phyloP scores from a whole-genome alignment of 352 stramenopile species.

The Aphanomyces euteiches region DNA sequence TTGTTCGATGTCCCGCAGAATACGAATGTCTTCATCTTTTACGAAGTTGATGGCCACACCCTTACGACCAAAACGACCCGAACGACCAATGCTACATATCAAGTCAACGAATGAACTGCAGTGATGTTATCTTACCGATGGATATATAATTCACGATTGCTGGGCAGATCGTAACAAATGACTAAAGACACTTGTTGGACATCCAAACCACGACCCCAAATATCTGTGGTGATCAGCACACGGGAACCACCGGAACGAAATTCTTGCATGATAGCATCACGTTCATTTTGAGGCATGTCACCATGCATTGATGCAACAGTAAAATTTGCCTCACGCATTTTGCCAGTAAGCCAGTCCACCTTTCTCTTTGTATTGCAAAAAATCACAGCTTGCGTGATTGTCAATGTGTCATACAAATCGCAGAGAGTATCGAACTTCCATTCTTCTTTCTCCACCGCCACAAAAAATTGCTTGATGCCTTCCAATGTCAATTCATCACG shows the following conservation, averaged over 20 bases:
- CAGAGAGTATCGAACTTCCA: constrained; percentile 99
- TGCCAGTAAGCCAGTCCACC: constrained; percentile 94
- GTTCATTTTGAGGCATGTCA: constrained; percentile 94
- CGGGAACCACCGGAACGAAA: constrained; percentile 92
- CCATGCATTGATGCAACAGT: constrained; percentile 97
- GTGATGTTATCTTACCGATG: constrained; percentile 43
- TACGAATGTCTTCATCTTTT: constrained; percentile 92
- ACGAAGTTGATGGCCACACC: constrained; percentile 99
- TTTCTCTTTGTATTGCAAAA: constrained; percentile 99
- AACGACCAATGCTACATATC: constrained; percentile 89
- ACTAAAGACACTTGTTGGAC: constrained; percentile 97
- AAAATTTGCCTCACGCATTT: constrained; percentile 96
- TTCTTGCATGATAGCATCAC: constrained; percentile 95
- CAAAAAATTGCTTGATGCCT: constrained; percentile 98
- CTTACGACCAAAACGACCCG: constrained; percentile 95
- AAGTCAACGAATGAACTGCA: no score
- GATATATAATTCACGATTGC: constrained; percentile 96
- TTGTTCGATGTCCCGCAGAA: constrained; percentile 91
- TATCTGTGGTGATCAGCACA: constrained; percentile 97
- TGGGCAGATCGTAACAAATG: constrained; percentile 97
- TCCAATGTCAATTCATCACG: constrained; percentile 96
- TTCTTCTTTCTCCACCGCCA: constrained; percentile 97
- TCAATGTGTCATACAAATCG: constrained; percentile 98
- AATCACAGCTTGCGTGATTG: constrained; percentile 98
- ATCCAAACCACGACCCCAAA: constrained; percentile 96